These are phyloP conservation scores for Aechmea fasciata DNA, from an alignment of 176 grass and related monocot genomes.

Conservation along the genomic window DNA sequence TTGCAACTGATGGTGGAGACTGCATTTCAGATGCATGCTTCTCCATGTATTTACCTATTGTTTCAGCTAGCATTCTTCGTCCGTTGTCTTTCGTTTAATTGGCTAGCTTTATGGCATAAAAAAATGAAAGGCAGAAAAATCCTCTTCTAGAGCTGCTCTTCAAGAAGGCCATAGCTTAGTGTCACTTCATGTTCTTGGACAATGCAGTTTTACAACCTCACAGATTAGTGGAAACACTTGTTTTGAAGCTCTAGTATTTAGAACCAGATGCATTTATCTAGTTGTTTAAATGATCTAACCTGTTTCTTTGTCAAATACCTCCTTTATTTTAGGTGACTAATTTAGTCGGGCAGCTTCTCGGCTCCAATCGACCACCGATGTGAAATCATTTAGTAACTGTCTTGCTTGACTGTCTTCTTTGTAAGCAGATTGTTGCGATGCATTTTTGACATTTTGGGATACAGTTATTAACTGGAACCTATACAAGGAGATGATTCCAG, in stretches of 20 bases:
- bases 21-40: too few relatives aligned
- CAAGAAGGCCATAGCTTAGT: too few relatives aligned
- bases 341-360: conserved; percentile 80
- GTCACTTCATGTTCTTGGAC: too few relatives aligned
- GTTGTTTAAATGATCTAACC: neutral
- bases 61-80: too few relatives aligned
- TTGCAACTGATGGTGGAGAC: too few relatives aligned
- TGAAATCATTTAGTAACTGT: conserved; percentile 26
- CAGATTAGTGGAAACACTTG: too few relatives aligned
- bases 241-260: neutral
- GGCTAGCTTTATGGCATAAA: too few relatives aligned
- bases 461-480: neutral
- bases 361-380: conserved; percentile 54
- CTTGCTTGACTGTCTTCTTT: conserved; percentile 6
- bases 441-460: neutral
- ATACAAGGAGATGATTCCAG: neutral
- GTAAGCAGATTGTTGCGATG: conserved; percentile 8
- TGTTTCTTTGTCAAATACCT: neutral
- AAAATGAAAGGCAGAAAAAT: too few relatives aligned
- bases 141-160: too few relatives aligned
- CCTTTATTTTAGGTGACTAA: conserved; percentile 68
- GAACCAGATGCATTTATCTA: neutral
- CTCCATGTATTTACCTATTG: too few relatives aligned
- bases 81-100: too few relatives aligned
- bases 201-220: too few relatives aligned